Percentiles rank a stretch among this genome's conserved stretches.
Conservation (phyloP, 2,329 filamentous ascomycete genomes). For the Calonectria fujianensis region DNA sequence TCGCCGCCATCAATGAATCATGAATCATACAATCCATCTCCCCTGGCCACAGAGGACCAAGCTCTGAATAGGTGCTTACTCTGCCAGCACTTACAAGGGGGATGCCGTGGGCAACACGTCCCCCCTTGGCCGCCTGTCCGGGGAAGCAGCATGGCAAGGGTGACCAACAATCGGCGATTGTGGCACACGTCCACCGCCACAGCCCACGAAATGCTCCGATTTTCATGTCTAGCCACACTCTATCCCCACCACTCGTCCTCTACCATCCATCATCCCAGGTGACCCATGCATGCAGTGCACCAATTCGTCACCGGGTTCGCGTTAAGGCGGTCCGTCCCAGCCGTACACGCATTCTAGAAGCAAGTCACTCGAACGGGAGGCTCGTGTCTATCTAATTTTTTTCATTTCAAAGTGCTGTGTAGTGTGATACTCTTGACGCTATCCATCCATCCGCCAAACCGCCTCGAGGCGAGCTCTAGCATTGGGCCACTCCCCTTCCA, state of each 20-base stretch:
- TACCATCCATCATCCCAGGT: background rate
- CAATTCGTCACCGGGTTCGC: background rate
- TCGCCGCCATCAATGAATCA: constrained; percentile 7
- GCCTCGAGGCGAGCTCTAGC: constrained; percentile 43
- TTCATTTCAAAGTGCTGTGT: constrained; percentile 52
- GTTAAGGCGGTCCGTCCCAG: constrained; percentile 8
- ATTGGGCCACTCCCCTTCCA: constrained; percentile 45
- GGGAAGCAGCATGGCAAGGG: constrained; percentile 7
- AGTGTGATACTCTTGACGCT: constrained; percentile 53
- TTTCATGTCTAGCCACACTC: constrained; percentile 21
- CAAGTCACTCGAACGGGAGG: constrained; percentile 3
- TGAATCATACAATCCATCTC: background rate
- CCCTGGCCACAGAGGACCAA: background rate
- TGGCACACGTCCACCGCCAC: constrained; percentile 14
- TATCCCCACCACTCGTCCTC: constrained; percentile 22
- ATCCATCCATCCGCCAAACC: constrained; percentile 54
- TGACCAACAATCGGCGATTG: constrained; percentile 6
- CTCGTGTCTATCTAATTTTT: constrained; percentile 52
- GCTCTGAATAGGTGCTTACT: background rate
- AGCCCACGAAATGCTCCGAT: constrained; percentile 17
- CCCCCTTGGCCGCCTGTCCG: constrained; percentile 9
- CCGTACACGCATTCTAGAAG: constrained; percentile 12
- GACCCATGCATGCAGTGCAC: constrained; percentile 11
- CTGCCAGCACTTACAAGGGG: constrained; percentile 2
- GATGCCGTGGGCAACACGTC: constrained; percentile 14